Evolutionary conservation across 2,329 filamentous ascomycete species (phyloP), one percentile per base, ranked within the genome.

Genomic region (Ceratocystis harringtonii): DNA sequence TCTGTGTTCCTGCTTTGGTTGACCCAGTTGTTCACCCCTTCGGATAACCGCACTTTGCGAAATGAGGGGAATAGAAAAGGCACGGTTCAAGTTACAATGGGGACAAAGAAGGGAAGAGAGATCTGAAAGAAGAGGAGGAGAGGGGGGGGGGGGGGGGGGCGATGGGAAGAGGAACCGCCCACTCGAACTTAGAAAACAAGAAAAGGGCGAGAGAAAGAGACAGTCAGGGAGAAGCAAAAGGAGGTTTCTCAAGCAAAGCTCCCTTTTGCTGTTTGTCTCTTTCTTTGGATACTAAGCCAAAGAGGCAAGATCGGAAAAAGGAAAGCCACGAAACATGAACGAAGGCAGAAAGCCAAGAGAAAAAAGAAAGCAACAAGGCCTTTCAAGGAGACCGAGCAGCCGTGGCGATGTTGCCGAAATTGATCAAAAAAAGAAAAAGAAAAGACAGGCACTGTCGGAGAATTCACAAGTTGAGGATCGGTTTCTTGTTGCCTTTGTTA

Each of bases 71-170:
- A 36, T 36, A 36, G 32, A 12, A 36, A 62, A 62, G 61, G 52
- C 52, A 58, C 52, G 52, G 52, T 58, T 58, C 52, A 58, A 58
- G 52, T 58, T 58, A 58, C 25, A 58, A 58, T 17, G 25, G 52
- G 15, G 8, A n/a, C 22, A 22, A 22, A n/a, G 45, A 50, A 22
- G 17, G 17, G 45, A 17, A 32, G 52, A 7, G 32, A 32, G 32
- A n/a, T 7, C 17, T 58, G 52, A 58, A 58, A 58, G 52, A 32
- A 30, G 30, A 57, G 45, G 45, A 6, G 22, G 28, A 2, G 30
- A 12, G 28, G n/a, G 5, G 22, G 5, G n/a, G 19, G n/a, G 45
- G 8, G 48, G 4, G 15, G n/a, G 45, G 45, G 44, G 22, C 5
- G 45, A 50, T 7, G 17, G 45, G 12, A 25, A 52, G 19, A 4